Percentiles rank a stretch among this genome's conserved stretches.
phyloP scores from a whole-genome alignment of 2,329 filamentous ascomycete genomes.

The Berkeleyomyces basicola region DNA sequence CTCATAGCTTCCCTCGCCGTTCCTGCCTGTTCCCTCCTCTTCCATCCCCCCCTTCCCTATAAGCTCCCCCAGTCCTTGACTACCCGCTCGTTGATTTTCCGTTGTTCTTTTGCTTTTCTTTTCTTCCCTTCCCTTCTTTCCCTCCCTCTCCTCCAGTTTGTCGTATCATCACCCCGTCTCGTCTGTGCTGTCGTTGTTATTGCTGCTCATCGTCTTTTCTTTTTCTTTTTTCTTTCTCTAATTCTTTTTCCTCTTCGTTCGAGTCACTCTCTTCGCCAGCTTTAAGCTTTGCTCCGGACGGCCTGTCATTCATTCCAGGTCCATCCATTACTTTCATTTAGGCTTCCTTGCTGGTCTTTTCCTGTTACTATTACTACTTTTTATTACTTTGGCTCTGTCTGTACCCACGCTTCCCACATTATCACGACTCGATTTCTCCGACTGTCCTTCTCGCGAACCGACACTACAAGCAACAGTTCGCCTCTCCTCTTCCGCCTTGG shows the following conservation, averaged over 20 bases:
- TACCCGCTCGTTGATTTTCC: conserved; percentile 24
- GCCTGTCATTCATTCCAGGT: conserved; percentile 26
- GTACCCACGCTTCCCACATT: conserved; percentile 3
- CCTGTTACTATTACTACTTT: conserved; percentile 14
- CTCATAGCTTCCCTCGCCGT: not conserved
- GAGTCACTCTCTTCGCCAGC: conserved; percentile 34
- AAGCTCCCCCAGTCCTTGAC: conserved; percentile 18
- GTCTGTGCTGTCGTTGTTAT: conserved; percentile 20
- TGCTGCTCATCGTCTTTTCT: conserved; percentile 21
- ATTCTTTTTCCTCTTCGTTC: conserved; percentile 28
- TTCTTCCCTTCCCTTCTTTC: conserved; percentile 20
- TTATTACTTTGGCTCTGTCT: not conserved
- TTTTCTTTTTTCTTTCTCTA: conserved; percentile 15
- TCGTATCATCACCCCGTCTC: conserved; percentile 20
- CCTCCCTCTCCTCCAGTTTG: conserved; percentile 15
- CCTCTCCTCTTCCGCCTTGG: not conserved
- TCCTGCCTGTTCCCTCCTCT: not conserved
- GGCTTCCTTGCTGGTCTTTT: conserved; percentile 18
- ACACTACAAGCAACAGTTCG: conserved; percentile 6
- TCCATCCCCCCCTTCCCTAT: conserved; percentile 18
- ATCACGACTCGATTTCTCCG: conserved; percentile 6
- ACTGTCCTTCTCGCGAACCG: conserved; percentile 9
- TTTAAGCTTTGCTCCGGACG: conserved; percentile 27
- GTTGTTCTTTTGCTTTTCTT: conserved; percentile 21
- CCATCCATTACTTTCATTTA: conserved; percentile 11